Evolutionary conservation across 2,329 filamentous ascomycete genomes (phyloP), one percentile per base, ranked within the genome.

Genomic region (Diaporthe velutina): DNA sequence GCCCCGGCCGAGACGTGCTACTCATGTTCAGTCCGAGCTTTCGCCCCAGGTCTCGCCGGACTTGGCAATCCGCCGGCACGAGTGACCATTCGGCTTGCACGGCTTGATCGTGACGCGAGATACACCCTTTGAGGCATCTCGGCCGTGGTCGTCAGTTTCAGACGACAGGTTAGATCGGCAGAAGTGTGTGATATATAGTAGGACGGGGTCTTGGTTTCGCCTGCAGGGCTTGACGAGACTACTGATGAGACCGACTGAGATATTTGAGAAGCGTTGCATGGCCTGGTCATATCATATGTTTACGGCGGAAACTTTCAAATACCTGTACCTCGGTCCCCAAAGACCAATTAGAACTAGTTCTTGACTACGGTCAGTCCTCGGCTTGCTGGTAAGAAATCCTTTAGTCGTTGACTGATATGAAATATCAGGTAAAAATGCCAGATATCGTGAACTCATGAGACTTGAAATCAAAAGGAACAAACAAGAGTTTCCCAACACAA

Each of bases 61-160:
- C 61, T 66, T 66, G 61, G 42, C 61, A 66, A 66, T 25, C 40
- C 12, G 22, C 30, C 61, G 17, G 45, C 48, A 25, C 61, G 33
- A 35, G 42, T 66, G 61, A 4, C 42, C 28, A 35, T 25, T 35
- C 28, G 3, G 25, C 42, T 50, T 33, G 28, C 22, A 33, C 61
- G 25, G 5, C 28, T 25, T 35, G 61, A 66, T 50, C 61, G 30
- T 66, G 61, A 66, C 42, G 45, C 50, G 28, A 50, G 61, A 50
- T 66, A 35, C 28, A 66, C 38, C 28, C 19, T 50, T 33, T 66
- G 17, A 28, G 60, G 40, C 40, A 64, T 64, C 40, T 30, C 40
- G 28, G 40, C 60, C 60, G 40, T n/a, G 40, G 42, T 35, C 28
- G 25, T 19, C 8, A 66, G 38, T 48, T 48, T 66, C 40, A 45